Evolutionary conservation across 1,284 basidiomycete species (phyloP).

Genomic region (Cerioporus squamosus): DNA sequence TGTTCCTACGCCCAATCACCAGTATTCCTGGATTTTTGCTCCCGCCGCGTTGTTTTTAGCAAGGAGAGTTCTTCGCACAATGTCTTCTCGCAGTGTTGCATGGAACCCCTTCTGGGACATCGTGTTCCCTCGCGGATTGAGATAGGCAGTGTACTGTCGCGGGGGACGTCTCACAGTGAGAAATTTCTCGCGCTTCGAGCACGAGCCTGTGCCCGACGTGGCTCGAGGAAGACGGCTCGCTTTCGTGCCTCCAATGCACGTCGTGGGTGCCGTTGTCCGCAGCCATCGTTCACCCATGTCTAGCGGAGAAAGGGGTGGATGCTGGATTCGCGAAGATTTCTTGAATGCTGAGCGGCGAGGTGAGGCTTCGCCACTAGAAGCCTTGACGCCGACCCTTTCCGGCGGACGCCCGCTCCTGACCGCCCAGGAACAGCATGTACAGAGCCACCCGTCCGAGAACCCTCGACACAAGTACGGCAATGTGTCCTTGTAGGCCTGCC

Average conservation of each 20-base stretch:
- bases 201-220: constrained; percentile 4
- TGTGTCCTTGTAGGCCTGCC: not conserved
- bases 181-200: constrained; percentile 22
- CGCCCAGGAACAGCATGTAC: not conserved
- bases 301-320: not conserved
- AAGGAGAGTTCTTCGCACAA: constrained; percentile 18
- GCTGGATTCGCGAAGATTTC: not conserved
- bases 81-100: constrained; percentile 14
- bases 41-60: constrained; percentile 17
- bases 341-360: not conserved
- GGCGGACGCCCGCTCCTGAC: not conserved
- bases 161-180: constrained; percentile 22
- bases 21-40: not conserved
- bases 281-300: not conserved
- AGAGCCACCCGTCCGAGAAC: constrained; percentile 6
- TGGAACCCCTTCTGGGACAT: constrained; percentile 6
- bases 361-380: not conserved
- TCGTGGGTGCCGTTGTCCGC: constrained; percentile 11
- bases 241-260: constrained; percentile 12
- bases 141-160: constrained; percentile 10
- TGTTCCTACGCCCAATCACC: constrained; percentile 17
- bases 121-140: constrained; percentile 14
- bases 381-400: not conserved
- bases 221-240: constrained; percentile 1
- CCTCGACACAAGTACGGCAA: not conserved